Evolutionary conservation across 2,329 filamentous ascomycete genomes (phyloP), one percentile per base, ranked within the genome.

Genomic region (Paecilomyces sp.): DNA sequence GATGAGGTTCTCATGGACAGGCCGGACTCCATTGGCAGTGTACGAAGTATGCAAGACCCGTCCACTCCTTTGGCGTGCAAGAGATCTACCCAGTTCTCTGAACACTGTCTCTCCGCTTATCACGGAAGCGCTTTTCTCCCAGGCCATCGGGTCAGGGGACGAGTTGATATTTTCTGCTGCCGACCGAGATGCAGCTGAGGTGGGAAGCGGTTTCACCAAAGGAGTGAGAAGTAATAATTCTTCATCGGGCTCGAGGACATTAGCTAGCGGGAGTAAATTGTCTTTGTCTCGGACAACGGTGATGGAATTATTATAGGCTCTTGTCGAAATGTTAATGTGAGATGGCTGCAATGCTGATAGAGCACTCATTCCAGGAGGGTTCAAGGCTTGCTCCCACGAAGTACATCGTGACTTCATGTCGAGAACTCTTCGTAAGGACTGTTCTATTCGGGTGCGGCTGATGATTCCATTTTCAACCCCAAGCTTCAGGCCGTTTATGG

Each of bases 71-170:
- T 92, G 89, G 57, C 93, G 84, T 11, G 93, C 92, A n/a, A 97
- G 79, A 6, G 90, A 91, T 66, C 91, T 85, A 1, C 93, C 93
- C 25, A 97, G 82, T 70, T 96, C 92, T 66, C 91, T 84, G 68
- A 97, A 97, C 0, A 97, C 92, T 31, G 90, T 88, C 75, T 97
- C 93, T 30, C 93, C 93, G 65, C 90, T 96, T 88, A 96, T 91
- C 22, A 96, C 80, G 9, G 84, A 85, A 6, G 83, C 79, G 63
- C 80, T 83, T 51, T 82, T 77, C 64, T 86, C 83, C 78, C 81
- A 81, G 1, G 77, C 75, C 55, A 78, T 77, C 72, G 76, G 87
- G 78, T 79, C 87, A 68, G 77, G 77, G 7, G 81, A 81, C 50
- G 76, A 75, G 60, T 67, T 71, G 31, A 61, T 62, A 55, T 68